phyloP scores from a whole-genome alignment of 2,329 filamentous ascomycete species.

The Penicillium sp. region DNA sequence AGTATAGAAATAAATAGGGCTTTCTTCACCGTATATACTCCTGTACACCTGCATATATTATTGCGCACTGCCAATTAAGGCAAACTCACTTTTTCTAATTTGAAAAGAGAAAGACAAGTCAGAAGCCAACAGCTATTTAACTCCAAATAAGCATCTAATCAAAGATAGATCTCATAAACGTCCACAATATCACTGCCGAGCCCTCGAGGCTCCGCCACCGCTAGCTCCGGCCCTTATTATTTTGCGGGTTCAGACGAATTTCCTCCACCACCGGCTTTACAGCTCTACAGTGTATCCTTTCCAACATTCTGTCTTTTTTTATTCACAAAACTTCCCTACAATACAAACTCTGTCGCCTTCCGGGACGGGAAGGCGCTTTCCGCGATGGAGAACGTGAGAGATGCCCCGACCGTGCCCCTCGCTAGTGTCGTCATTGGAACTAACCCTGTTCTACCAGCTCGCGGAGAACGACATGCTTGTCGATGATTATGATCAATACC shows the following conservation, averaged over 20 bases:
- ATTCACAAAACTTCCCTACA: conserved; percentile 9
- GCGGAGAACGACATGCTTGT: conserved; percentile 61
- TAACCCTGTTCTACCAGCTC: conserved; percentile 44
- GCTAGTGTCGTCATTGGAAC: conserved; percentile 31
- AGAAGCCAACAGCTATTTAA: not conserved
- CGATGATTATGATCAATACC: conserved; percentile 56
- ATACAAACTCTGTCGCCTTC: conserved; percentile 25
- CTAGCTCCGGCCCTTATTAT: conserved; percentile 21
- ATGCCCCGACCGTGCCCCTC: conserved; percentile 26
- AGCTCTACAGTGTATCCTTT: conserved; percentile 8
- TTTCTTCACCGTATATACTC: not conserved
- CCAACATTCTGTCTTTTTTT: conserved; percentile 7
- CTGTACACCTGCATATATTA: not conserved
- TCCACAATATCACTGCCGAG: conserved; percentile 20
- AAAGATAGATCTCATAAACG: not conserved
- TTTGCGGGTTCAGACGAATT: conserved; percentile 22
- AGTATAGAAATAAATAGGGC: not conserved
- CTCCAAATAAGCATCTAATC: not conserved
- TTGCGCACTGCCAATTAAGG: not conserved
- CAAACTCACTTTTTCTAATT: not conserved
- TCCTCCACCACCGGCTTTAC: conserved; percentile 14
- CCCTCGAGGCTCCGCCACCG: conserved; percentile 28
- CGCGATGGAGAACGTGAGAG: conserved; percentile 47
- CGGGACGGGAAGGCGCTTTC: conserved; percentile 36
- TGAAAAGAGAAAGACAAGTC: not conserved